Base-by-base conservation (phyloP, 768 basidiomycete genomes). In the Mycena sanguinolenta region DNA sequence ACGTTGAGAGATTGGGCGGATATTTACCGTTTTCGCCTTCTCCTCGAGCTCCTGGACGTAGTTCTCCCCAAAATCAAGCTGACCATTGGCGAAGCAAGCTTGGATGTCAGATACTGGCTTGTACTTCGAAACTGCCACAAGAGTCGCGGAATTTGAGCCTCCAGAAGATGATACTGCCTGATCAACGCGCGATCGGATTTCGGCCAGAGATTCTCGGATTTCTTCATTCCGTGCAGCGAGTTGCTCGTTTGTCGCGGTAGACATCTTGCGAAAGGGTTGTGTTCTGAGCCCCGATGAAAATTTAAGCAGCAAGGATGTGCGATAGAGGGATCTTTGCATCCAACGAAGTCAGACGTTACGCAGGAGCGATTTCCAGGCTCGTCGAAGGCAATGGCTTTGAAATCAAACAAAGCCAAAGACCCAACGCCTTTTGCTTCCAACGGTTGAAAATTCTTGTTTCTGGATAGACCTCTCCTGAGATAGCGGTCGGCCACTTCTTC, bases 41-140 rank as follows among this genome's bases (percentile, higher is more conserved):
- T 95, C 95, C 44, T 90, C 91, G 70, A 99, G 81, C 76, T 99
- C 97, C 74, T 97, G 93, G 14, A 96, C 95, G 77, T 98, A 99
- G 79, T 99, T 99, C 83, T 99, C 98, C 9, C 98, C 98, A 77
- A 99, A 99, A 79, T 97, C 95, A 2, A 91, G 84, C 72, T 98
- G 94, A 0, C 93, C 95, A 17, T 86, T 84, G 58, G 93, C 86
- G 77, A 94, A 95, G 73, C 95, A 94, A 13, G 92, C 92, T 30
- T 90, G 84, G 69, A 99, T 90, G 80, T 99, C 97, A 12, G 90
- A 89, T 4, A 92, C 88, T 6, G 97, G 95, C 78, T 98, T 98
- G 77, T 92, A 89, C 81, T 99, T 99, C 14, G 96, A 97, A 7
- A 98, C 96, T 4, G 97, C 95, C 21, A 98, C 92, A 16, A 98